Conservation (phyloP, 495 filamentous ascomycete species). For the Penicillium chermesinum region DNA sequence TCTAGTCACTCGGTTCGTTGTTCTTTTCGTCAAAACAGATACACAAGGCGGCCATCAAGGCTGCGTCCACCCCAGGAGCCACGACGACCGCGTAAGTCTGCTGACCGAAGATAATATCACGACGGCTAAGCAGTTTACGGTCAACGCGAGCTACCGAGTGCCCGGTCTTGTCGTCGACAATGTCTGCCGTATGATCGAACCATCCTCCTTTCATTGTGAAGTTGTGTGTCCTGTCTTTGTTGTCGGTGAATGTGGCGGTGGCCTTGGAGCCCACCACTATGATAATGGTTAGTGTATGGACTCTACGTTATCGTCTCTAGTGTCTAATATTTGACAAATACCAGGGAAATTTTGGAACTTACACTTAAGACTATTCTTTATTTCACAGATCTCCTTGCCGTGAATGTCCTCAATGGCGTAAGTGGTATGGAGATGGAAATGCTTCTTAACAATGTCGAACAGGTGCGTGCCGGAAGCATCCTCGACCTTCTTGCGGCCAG, state of each 20-base stretch:
- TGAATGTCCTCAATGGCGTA: slow-evolving; percentile 38
- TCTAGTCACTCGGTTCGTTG: slow-evolving; percentile 32
- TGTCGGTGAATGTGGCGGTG: slow-evolving; percentile 24
- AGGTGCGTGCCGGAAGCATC: slow-evolving; percentile 43
- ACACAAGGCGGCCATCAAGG: slow-evolving; percentile 54
- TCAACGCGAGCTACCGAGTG: slow-evolving; percentile 49
- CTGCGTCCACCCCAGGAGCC: slow-evolving; percentile 56
- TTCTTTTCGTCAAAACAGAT: slow-evolving; percentile 60
- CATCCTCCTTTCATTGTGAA: slow-evolving; percentile 27
- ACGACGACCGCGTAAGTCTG: slow-evolving; percentile 56
- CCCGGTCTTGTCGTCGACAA: slow-evolving; percentile 33
- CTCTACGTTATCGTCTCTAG: too few species aligned
- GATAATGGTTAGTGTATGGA: background rate
- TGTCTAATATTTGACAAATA: too few species aligned
- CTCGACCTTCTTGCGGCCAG: slow-evolving; percentile 43
- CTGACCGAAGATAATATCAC: slow-evolving; percentile 50
- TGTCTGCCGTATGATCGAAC: slow-evolving; percentile 24
- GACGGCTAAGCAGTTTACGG: slow-evolving; percentile 48
- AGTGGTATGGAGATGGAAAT: slow-evolving; percentile 44
- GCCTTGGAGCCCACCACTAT: slow-evolving; percentile 29
- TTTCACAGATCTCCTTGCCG: slow-evolving; percentile 42
- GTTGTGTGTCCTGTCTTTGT: slow-evolving; percentile 8
- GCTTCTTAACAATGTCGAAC: slow-evolving; percentile 50
- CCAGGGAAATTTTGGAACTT: slow-evolving; percentile 15
- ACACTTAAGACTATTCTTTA: slow-evolving; percentile 47